phyloP scores from a whole-genome alignment of 1,139 yeast species.

The Yamadazyma triangularis region DNA sequence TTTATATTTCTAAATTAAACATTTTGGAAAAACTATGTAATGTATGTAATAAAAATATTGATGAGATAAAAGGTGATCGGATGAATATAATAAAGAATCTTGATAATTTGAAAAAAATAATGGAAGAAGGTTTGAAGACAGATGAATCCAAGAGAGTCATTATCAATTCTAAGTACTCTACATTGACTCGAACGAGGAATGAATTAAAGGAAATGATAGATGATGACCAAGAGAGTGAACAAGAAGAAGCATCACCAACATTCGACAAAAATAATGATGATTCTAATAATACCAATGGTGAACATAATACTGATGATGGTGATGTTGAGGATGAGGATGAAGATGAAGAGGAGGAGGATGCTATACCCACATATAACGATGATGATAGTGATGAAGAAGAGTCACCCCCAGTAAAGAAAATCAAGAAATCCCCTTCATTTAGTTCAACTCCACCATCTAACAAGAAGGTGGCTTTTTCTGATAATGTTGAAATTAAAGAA shows the following conservation, averaged over 20 bases:
- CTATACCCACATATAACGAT: slow-evolving; percentile 26
- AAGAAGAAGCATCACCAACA: slow-evolving; percentile 19
- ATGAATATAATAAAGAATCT: slow-evolving; percentile 37
- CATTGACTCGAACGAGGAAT: slow-evolving; percentile 34
- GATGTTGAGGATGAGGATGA: slow-evolving; percentile 12
- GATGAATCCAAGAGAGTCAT: slow-evolving; percentile 43
- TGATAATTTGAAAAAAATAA: slow-evolving; percentile 33
- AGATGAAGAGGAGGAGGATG: slow-evolving; percentile 21
- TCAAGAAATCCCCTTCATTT: slow-evolving; percentile 21
- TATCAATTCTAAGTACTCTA: slow-evolving; percentile 34
- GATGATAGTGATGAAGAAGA: slow-evolving; percentile 16
- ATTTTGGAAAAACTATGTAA: slow-evolving; percentile 40
- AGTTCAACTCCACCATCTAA: slow-evolving; percentile 24
- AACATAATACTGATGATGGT: slow-evolving; percentile 8
- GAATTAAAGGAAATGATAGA: slow-evolving; percentile 45
- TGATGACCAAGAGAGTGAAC: slow-evolving; percentile 14
- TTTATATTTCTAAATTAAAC: slow-evolving; percentile 43
- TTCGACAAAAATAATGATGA: slow-evolving; percentile 5
- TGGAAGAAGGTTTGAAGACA: slow-evolving; percentile 39
- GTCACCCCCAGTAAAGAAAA: slow-evolving; percentile 17
- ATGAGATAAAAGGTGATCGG: slow-evolving; percentile 37
- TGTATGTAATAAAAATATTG: slow-evolving; percentile 30
- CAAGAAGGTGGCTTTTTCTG: slow-evolving; percentile 43
- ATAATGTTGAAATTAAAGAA: slow-evolving; percentile 43
- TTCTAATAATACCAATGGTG: slow-evolving; percentile 7